phyloP scores from a whole-genome alignment of 2,329 filamentous ascomycete species.

The Fusarium bactridioides region DNA sequence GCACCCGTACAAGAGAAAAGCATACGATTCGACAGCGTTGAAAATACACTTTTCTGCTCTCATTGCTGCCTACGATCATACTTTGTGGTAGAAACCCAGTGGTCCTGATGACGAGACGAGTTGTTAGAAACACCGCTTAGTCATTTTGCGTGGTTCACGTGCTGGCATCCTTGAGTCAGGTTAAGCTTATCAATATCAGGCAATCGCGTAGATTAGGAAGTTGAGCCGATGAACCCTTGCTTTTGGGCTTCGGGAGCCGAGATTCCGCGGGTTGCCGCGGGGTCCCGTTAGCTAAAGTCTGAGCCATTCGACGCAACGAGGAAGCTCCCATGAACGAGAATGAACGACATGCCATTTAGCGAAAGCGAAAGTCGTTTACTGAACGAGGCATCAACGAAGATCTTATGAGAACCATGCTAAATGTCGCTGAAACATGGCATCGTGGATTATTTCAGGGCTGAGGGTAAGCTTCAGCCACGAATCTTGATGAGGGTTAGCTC shows the following conservation, averaged over 20 bases:
- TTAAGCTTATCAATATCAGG: neutral
- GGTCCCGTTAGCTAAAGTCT: neutral
- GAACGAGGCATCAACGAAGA: neutral
- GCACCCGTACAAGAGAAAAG: neutral
- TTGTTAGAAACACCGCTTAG: neutral
- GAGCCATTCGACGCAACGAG: neutral
- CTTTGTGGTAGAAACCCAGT: neutral
- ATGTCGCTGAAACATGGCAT: neutral
- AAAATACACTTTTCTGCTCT: accelerated
- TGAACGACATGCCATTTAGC: neutral
- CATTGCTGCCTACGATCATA: neutral
- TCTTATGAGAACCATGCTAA: accelerated
- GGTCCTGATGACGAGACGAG: neutral
- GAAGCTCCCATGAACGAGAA: neutral
- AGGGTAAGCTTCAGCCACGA: neutral
- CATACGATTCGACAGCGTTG: neutral
- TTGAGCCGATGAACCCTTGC: neutral
- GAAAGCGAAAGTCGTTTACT: neutral
- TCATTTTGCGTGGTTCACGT: accelerated
- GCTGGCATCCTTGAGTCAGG: neutral
- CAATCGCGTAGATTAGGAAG: neutral
- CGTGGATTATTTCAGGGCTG: neutral
- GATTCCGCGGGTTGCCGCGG: neutral
- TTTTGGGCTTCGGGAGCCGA: neutral
- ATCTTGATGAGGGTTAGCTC: neutral